phyloP scores from a whole-genome alignment of 2,329 filamentous ascomycete species.

The Alternaria sp. region DNA sequence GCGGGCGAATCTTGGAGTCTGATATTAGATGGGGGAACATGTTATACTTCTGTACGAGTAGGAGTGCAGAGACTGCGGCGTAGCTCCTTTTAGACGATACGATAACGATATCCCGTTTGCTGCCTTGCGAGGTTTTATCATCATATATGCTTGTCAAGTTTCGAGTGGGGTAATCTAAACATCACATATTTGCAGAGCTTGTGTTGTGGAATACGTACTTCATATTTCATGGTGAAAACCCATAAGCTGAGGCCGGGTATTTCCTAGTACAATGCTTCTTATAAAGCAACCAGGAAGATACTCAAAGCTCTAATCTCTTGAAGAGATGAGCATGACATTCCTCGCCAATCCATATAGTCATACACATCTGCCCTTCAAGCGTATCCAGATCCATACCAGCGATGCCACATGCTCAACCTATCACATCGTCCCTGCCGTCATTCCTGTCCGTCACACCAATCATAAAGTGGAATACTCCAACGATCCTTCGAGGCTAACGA shows the following conservation, averaged over 20 bases:
- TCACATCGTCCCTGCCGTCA: neutral
- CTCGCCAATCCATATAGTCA: neutral
- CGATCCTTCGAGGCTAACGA: neutral
- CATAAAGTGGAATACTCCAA: neutral
- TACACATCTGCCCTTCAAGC: neutral
- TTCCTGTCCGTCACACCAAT: neutral
- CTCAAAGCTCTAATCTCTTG: neutral
- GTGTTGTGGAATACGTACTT: neutral
- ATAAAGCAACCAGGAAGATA: neutral
- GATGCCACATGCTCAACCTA: neutral
- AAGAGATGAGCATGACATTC: neutral
- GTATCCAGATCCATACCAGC: neutral
- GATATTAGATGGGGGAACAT: neutral
- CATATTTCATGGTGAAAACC: neutral
- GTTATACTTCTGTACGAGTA: neutral
- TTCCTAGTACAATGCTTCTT: neutral
- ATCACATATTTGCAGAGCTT: neutral
- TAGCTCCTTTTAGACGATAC: neutral
- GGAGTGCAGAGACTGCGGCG: neutral
- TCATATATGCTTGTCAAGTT: neutral
- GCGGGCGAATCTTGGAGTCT: slow-evolving; percentile 1
- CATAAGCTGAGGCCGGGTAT: neutral
- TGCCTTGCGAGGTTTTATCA: neutral
- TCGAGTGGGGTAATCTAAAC: neutral
- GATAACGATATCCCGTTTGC: neutral